Evolutionary conservation across 495 filamentous ascomycete species (phyloP).

Genomic region (Neurospora sp.): DNA sequence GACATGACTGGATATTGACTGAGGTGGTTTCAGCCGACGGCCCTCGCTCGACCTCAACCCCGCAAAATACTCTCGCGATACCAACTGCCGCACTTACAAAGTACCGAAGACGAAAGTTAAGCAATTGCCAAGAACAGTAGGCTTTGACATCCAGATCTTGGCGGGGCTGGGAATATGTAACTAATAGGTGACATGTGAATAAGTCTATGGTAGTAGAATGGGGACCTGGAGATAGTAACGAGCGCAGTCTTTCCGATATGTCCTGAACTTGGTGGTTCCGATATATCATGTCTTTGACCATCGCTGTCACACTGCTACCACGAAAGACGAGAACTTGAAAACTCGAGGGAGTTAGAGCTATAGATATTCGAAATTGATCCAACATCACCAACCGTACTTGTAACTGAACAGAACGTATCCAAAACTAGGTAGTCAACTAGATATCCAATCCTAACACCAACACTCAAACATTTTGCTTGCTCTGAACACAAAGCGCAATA

Average conservation of each 20-base stretch:
- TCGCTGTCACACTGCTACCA: accelerated
- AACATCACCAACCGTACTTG: background rate
- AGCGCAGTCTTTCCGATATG: too few relatives aligned
- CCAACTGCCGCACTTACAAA: background rate
- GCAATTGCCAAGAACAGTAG: background rate
- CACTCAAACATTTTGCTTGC: constrained; percentile 26
- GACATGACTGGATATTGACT: background rate
- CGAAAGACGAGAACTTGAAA: background rate
- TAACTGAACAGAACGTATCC: background rate
- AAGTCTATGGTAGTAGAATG: too few relatives aligned
- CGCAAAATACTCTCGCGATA: background rate
- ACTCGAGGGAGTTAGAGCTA: background rate
- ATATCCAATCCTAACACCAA: background rate
- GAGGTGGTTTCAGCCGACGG: background rate
- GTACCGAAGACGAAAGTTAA: background rate
- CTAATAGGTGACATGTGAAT: background rate
- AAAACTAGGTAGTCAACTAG: background rate
- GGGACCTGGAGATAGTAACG: too few relatives aligned
- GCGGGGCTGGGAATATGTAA: background rate
- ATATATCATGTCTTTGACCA: background rate
- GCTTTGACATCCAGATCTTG: background rate
- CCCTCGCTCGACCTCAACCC: background rate
- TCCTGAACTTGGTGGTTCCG: background rate
- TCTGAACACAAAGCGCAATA: constrained; percentile 78
- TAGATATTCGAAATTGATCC: background rate